These are phyloP conservation scores for Hanseniaspora osmophila DNA, from an alignment of 805 yeast genomes.

Conservation along the genomic window DNA sequence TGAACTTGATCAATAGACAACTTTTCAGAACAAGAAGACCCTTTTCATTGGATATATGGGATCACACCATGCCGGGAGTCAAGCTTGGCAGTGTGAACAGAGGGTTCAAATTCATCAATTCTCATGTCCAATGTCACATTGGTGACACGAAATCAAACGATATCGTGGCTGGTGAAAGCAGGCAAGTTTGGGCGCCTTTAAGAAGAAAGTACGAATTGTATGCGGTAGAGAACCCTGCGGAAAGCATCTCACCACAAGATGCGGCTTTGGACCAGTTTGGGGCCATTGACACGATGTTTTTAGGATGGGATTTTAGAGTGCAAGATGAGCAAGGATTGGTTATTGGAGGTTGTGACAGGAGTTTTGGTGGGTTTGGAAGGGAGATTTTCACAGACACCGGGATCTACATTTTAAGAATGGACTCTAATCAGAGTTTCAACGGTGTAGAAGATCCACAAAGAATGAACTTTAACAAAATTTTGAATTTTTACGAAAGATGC, in stretches of 20 bases:
- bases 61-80: slow-evolving; percentile 44
- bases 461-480: slow-evolving; percentile 20
- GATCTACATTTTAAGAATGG: slow-evolving; percentile 76
- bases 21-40: slow-evolving; percentile 79
- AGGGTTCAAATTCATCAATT: slow-evolving; percentile 67
- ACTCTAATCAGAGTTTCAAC: slow-evolving; percentile 44
- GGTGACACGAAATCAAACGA: slow-evolving; percentile 29
- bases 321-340: slow-evolving; percentile 41
- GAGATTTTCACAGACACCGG: slow-evolving; percentile 93
- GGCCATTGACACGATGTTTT: slow-evolving; percentile 69
- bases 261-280: slow-evolving; percentile 61
- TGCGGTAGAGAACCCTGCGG: slow-evolving; percentile 22
- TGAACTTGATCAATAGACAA: slow-evolving; percentile 64
- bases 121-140: slow-evolving; percentile 56
- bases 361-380: slow-evolving; percentile 90
- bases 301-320: slow-evolving; percentile 79
- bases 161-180: slow-evolving; percentile 61
- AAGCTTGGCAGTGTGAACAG: slow-evolving; percentile 2
- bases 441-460: slow-evolving; percentile 37
- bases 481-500: slow-evolving; percentile 74
- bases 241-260: slow-evolving; percentile 22
- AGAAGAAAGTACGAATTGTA: slow-evolving; percentile 77
- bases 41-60: slow-evolving; percentile 24
- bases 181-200: slow-evolving; percentile 93
- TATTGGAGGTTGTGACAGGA: slow-evolving; percentile 70